Evolutionary conservation across 192 early-diverging fungal species (phyloP), one percentile per base, ranked within the genome.

Genomic region (Gonapodya prolifera): DNA sequence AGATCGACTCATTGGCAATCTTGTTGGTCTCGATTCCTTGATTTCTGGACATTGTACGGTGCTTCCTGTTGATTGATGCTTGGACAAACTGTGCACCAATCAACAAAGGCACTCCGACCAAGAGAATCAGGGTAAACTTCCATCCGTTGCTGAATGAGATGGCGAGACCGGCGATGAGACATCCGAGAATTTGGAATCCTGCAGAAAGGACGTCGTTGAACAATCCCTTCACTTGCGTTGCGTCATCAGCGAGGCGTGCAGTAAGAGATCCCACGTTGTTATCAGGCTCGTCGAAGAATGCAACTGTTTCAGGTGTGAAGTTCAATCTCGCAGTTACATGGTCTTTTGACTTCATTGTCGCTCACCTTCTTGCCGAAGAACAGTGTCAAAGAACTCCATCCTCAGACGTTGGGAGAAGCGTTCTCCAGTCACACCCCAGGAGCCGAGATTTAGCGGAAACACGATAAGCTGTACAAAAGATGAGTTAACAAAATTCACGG

Each of bases 41-140:
- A 61, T 23, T 23, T 8, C 45, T 8, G 23, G 45, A 61, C 45
- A 61, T 16, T 16, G 45, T 23, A 23, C 23, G 8, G 45, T 61
- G 8, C 45, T 16, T 8, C 8, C 23, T 61, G 8, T 23, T 8
- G 8, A 23, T 23, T 61, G 8, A 23, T 23, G 45, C 45, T 69
- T 90, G 85, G 75, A 87, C 85, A 29, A 84, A 82, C 13, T 86
- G 77, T 29, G 84, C 87, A 77, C 86, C 76, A 75, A 82, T 69
- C 73, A 91, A 84, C 78, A 91, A 81, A 17, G 92, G 92, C 69
- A 90, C 76, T 1, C 85, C 86, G 8, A 82, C 82, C 31, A 93
- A 70, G 78, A 91, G 85, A 29, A 98, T 91, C 70, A 96, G 79
- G 2, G 95, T 92, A 77, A 98, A 82, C 35, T 91, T 85, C 95